Percentiles rank a stretch among this genome's conserved stretches.
These are phyloP conservation scores for Obelidium mucronatum DNA, from an alignment of 192 early-diverging fungal species.

Conservation along the genomic window DNA sequence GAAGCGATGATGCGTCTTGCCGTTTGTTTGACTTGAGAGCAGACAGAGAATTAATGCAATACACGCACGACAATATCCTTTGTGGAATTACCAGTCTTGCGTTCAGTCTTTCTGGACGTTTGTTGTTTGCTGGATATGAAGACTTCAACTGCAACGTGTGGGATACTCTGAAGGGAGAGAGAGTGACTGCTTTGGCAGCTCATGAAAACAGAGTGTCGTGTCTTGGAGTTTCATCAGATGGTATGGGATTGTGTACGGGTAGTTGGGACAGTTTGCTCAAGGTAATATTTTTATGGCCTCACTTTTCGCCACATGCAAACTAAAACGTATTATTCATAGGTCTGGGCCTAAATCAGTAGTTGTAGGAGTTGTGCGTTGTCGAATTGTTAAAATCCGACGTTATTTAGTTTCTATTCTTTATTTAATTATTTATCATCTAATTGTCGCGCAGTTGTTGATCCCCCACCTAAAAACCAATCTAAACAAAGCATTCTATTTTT, in stretches of 20 bases:
- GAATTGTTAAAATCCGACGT: not conserved
- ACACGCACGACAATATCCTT: conserved; percentile 97
- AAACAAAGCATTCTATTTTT: no score
- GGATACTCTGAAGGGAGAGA: conserved; percentile 96
- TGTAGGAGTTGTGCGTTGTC: no score
- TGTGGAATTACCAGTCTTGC: conserved; percentile 98
- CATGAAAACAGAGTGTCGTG: conserved; percentile 99
- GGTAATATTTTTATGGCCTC: conserved; percentile 57
- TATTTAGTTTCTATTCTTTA: not conserved
- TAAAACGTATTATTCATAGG: conserved; percentile 5
- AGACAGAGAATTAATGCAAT: conserved; percentile 97
- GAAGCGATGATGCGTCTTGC: conserved; percentile 98
- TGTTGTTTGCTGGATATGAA: conserved; percentile 97
- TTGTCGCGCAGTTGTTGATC: not conserved
- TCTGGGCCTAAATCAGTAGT: conserved; percentile 26
- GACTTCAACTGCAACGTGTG: conserved; percentile 99
- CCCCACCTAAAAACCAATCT: not conserved
- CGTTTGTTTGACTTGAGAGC: conserved; percentile 97
- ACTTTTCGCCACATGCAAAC: not conserved
- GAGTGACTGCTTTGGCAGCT: conserved; percentile 89
- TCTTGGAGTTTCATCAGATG: conserved; percentile 94
- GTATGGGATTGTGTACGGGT: conserved; percentile 98
- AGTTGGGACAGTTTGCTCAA: conserved; percentile 98
- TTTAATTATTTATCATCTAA: not conserved
- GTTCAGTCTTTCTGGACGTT: conserved; percentile 94